Percentiles rank a stretch among this genome's conserved stretches.
Evolutionary conservation across 257 asterid species (phyloP).

Genomic region (Capsicum pubescens): DNA sequence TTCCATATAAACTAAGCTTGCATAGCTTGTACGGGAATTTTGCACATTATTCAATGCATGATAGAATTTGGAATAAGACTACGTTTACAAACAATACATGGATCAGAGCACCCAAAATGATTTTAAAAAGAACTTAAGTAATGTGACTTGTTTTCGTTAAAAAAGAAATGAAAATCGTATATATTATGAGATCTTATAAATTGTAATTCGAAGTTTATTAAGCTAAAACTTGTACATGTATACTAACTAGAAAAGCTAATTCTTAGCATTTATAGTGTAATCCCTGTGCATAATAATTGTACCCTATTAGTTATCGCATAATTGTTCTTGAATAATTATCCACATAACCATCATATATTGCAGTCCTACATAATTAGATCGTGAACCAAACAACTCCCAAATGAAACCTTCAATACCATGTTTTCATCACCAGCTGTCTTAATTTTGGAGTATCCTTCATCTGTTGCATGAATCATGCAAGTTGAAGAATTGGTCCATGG

Average conservation of each 20-base stretch:
- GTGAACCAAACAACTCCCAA: not conserved
- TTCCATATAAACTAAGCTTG: not conserved
- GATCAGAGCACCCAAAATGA: not conserved
- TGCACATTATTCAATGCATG: not conserved
- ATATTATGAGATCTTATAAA: not conserved
- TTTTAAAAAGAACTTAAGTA: not conserved
- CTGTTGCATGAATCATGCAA: not conserved
- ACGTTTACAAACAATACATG: not conserved
- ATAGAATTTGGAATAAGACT: not conserved
- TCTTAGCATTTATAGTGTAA: not conserved
- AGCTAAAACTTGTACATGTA: not conserved
- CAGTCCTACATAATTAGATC: not conserved
- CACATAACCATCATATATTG: not conserved
- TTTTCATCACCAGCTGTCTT: not conserved
- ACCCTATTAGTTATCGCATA: not conserved
- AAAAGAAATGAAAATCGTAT: not conserved
- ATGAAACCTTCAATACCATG: not conserved
- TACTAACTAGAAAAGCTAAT: not conserved
- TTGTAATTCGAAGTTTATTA: not conserved
- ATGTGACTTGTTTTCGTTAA: not conserved
- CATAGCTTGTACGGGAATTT: not conserved
- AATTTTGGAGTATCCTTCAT: not conserved
- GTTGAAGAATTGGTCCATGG: not conserved
- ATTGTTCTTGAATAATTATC: not conserved
- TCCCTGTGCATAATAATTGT: not conserved